Conservation (phyloP, 495 filamentous ascomycete species). For the Entonaema liquescens region DNA sequence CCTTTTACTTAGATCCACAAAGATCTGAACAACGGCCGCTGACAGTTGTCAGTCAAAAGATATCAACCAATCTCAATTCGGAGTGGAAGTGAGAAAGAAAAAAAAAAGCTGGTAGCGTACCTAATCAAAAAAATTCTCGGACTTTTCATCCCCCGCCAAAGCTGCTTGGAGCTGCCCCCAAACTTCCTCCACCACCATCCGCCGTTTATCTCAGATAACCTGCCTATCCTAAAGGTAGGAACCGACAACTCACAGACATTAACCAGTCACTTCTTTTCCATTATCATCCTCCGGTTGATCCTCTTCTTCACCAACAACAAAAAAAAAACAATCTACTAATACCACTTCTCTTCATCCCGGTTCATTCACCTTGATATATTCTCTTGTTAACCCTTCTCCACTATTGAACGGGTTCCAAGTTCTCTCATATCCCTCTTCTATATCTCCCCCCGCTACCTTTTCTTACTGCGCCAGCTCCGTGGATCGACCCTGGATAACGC, state of each 20-base stretch:
- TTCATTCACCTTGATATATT: background rate
- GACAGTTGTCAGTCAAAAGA: slow-evolving; percentile 16
- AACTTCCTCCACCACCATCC: slow-evolving; percentile 43
- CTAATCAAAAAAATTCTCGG: slow-evolving; percentile 35
- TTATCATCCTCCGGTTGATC: background rate
- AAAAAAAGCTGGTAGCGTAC: background rate
- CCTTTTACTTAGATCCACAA: slow-evolving; percentile 10
- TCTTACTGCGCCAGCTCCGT: slow-evolving; percentile 1
- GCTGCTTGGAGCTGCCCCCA: slow-evolving; percentile 36
- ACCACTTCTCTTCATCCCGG: background rate
- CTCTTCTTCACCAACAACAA: background rate
- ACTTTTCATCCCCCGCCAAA: slow-evolving; percentile 40
- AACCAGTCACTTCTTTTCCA: background rate
- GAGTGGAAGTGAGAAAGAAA: background rate
- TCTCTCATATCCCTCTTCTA: background rate
- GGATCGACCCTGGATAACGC: slow-evolving; percentile 1
- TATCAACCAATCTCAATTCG: slow-evolving; percentile 10
- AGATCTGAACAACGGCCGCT: slow-evolving; percentile 2
- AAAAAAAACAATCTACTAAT: background rate
- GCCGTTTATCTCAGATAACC: slow-evolving; percentile 22
- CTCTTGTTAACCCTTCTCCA: background rate
- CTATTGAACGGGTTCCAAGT: background rate
- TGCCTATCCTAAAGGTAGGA: background rate
- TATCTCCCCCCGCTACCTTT: background rate
- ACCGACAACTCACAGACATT: too few species aligned